Base-by-base conservation (phyloP, 371 early-diverging fungal genomes). In the Actinomortierella wolfii region DNA sequence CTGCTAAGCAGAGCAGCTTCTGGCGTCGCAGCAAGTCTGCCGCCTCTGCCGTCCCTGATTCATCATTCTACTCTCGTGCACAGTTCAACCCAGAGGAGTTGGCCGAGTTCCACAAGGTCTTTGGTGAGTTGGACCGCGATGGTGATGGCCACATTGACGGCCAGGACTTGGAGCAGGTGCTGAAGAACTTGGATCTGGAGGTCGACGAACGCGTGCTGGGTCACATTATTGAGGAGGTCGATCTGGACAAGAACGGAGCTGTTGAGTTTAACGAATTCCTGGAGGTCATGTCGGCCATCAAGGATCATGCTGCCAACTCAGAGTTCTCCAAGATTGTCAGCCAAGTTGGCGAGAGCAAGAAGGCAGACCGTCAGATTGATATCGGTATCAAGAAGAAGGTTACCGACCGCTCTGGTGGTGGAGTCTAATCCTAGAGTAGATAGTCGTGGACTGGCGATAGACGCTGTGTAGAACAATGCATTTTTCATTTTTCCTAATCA, bases 191-290 rank as follows among this genome's bases (percentile, higher is more conserved):
- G 59, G 76, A 76, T 14, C 66, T 83, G 43, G 61, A 73, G 1
- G 56, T 75, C 1, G 76, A 79, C 9, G 50, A 54, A 0, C 60
- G 52, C 14, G 67, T 79, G 15, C 47, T 79, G 24, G 57, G 61
- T 29, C 47, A 55, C 40, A 76, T 81, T 24, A 63, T 87, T 26
- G 59, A 59, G 6, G 79, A 81, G 29, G 83, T 87, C 17, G 76
- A 81, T 40, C 58, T 88, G 58, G 79, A 78, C 34, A 61, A 67
- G 44, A 76, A 65, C 18, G 80, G 81, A 23, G 42, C 77, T 1
- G 79, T 93, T 20, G 92, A 91, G 69, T 92, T 91, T 67, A 84
- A 87, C 64, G 90, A 93, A 76, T 88, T 91, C 75, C 79, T 93
- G 58, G 90, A 89, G 63, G 83, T 90, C 39, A 70, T 88, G 70